A percentile compares a stretch with the other conserved stretches of the same genome.
Conservation (phyloP, 257 asterid genomes). For the Phtheirospermum japonicum region DNA sequence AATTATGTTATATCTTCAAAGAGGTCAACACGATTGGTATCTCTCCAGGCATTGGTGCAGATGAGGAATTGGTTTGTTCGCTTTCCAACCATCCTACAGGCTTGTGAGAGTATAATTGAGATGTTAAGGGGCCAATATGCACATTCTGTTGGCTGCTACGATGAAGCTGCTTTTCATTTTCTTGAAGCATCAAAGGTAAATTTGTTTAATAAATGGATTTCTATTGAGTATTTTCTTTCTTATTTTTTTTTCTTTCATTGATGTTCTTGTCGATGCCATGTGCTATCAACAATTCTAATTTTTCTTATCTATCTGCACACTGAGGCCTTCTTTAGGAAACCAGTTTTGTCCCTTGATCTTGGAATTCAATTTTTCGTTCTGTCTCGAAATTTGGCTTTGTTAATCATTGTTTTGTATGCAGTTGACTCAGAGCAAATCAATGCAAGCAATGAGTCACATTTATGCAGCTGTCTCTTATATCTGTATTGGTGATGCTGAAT, state of each 20-base stretch:
- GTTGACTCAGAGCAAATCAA: conserved; percentile 79
- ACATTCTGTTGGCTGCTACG: conserved; percentile 80
- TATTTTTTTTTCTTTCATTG: not conserved
- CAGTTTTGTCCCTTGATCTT: conserved; percentile 6
- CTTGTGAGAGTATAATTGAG: conserved; percentile 82
- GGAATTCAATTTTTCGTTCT: not conserved
- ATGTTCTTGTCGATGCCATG: conserved; percentile 4
- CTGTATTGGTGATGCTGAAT: conserved; percentile 94
- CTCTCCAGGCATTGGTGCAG: conserved; percentile 80
- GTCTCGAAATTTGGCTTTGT: conserved; percentile 19
- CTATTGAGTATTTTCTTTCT: not conserved
- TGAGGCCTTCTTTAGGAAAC: conserved; percentile 11
- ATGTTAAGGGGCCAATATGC: conserved; percentile 97
- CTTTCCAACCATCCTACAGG: conserved; percentile 92
- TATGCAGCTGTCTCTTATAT: conserved; percentile 90
- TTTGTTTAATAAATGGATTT: conserved; percentile 1
- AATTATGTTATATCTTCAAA: conserved; percentile 12
- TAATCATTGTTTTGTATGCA: conserved; percentile 31
- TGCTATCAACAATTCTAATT: conserved; percentile 6
- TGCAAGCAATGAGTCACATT: conserved; percentile 81
- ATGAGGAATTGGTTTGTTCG: conserved; percentile 83
- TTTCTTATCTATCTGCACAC: conserved; percentile 15
- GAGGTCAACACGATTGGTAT: conserved; percentile 17
- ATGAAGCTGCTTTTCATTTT: conserved; percentile 86
- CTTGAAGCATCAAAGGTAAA: conserved; percentile 82